phyloP scores from a whole-genome alignment of 495 filamentous ascomycete genomes.

The Aspergillus steynii region DNA sequence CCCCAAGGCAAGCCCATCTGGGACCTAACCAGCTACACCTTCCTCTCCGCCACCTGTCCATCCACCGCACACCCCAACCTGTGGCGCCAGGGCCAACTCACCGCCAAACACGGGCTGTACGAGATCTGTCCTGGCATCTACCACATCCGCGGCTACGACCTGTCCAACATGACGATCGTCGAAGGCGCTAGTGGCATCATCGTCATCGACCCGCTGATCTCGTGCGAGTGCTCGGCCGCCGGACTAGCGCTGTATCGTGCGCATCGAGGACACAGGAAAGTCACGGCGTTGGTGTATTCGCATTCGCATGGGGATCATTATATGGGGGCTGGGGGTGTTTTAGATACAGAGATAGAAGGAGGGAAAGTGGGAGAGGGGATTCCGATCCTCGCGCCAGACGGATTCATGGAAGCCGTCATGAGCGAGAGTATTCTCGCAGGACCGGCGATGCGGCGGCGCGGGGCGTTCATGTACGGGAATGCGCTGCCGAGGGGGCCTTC shows the following conservation, averaged over 20 bases:
- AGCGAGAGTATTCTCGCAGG: conserved; percentile 26
- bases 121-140: conserved; percentile 27
- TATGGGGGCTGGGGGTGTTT: conserved; percentile 21
- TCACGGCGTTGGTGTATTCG: conserved; percentile 27
- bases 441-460: conserved; percentile 16
- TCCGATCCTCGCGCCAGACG: conserved; percentile 26
- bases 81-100: conserved; percentile 25
- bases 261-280: conserved; percentile 16
- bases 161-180: conserved; percentile 29
- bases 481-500: conserved; percentile 15
- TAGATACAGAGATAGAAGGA: conserved; percentile 5
- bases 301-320: conserved; percentile 33
- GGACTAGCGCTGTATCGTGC: conserved; percentile 23
- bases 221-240: conserved; percentile 17
- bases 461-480: background rate
- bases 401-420: conserved; percentile 24
- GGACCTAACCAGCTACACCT: conserved; percentile 26
- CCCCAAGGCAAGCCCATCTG: conserved; percentile 14
- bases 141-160: conserved; percentile 28
- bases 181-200: conserved; percentile 26
- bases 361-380: conserved; percentile 6
- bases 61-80: conserved; percentile 25
- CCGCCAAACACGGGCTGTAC: conserved; percentile 21
- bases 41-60: conserved; percentile 20
- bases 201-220: conserved; percentile 27